phyloP scores from a whole-genome alignment of 2,329 filamentous ascomycete species.

The Fusarium sp. region DNA sequence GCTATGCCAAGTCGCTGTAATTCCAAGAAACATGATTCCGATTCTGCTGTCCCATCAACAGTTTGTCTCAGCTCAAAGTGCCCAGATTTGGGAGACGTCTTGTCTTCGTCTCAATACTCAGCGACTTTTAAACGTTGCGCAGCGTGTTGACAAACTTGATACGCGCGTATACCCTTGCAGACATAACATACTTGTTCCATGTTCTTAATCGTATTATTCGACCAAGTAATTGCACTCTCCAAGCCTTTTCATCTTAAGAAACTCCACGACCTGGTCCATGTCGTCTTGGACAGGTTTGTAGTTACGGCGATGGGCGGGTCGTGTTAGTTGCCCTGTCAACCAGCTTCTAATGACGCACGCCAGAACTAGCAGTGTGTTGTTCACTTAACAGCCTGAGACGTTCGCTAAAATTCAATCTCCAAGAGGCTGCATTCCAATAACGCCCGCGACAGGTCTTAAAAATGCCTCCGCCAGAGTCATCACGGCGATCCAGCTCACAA shows the following conservation, averaged over 20 bases:
- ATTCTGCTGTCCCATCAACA: neutral
- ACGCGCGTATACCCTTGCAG: neutral
- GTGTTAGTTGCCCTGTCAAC: constrained; percentile 58
- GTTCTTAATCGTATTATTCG: neutral
- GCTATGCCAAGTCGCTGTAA: neutral
- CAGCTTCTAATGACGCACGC: constrained; percentile 6
- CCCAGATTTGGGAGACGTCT: neutral
- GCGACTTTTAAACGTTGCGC: neutral
- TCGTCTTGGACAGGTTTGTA: neutral
- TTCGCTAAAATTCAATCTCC: constrained; percentile 19
- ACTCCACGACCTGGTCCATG: neutral
- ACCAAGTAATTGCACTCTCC: neutral
- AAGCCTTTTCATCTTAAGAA: neutral
- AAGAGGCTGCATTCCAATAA: constrained; percentile 46
- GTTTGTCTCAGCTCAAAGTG: neutral
- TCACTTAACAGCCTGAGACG: constrained; percentile 22
- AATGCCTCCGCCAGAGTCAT: constrained; percentile 55
- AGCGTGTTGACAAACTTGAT: neutral
- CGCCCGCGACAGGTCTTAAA: constrained; percentile 30
- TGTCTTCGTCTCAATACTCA: neutral
- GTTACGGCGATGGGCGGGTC: neutral
- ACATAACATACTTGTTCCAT: neutral
- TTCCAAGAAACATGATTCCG: neutral
- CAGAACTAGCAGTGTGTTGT: constrained; percentile 27
- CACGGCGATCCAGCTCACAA: constrained; percentile 49